A percentile compares a stretch with the other conserved stretches of the same genome.
phyloP scores from a whole-genome alignment of 176 grass and related monocot genomes.

The Neostapfia colusana region DNA sequence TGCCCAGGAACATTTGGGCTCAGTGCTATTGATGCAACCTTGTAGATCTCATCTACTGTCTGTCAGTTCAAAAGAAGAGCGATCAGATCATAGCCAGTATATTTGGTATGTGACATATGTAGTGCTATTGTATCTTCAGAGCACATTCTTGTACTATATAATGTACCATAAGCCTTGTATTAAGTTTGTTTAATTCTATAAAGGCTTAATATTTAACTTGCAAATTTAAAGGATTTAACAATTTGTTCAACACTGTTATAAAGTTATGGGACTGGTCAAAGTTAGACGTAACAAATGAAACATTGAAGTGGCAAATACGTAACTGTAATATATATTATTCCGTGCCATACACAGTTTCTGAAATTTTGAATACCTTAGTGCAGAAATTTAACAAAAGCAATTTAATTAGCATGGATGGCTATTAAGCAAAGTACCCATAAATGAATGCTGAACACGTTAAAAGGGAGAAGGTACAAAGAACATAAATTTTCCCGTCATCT shows the following conservation, averaged over 20 bases:
- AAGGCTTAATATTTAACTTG: conserved; percentile 1
- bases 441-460: background rate
- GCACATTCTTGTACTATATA: background rate
- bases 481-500: background rate
- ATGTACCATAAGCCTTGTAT: conserved; percentile 9
- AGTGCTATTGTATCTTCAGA: conserved; percentile 12
- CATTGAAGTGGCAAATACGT: background rate
- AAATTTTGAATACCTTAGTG: conserved; percentile 15
- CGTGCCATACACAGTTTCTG: conserved; percentile 29
- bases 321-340: conserved; percentile 22
- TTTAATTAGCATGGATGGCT: background rate
- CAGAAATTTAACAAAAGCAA: conserved; percentile 21
- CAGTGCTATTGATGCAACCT: conserved; percentile 84
- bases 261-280: conserved; percentile 23
- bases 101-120: background rate
- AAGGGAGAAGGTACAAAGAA: background rate
- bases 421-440: conserved; percentile 16
- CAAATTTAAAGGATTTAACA: conserved; percentile 4
- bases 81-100: conserved; percentile 29
- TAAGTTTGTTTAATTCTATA: background rate
- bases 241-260: background rate
- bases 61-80: conserved; percentile 45
- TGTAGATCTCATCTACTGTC: conserved; percentile 98
- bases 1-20: conserved; percentile 98
- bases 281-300: conserved; percentile 27